Conservation (phyloP, 2,329 filamentous ascomycete species). For the Lasiodiplodia theobromae region DNA sequence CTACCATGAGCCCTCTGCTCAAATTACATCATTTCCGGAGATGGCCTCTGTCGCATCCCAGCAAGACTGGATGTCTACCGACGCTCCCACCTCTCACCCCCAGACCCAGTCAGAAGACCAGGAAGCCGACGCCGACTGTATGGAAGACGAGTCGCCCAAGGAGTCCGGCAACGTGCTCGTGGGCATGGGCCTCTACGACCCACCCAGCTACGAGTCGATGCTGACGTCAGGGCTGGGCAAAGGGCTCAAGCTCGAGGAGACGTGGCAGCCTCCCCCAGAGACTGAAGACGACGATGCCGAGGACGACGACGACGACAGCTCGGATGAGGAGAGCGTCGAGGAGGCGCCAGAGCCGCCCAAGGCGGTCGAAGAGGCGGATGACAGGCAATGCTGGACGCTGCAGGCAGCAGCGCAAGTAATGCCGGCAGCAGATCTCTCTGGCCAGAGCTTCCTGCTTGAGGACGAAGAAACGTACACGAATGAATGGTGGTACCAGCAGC, state of each 20-base stretch:
- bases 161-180: constrained; percentile 73
- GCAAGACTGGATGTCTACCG: neutral
- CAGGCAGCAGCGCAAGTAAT: constrained; percentile 36
- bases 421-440: constrained; percentile 44
- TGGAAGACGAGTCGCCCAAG: constrained; percentile 60
- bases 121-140: constrained; percentile 44
- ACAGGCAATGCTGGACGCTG: constrained; percentile 36
- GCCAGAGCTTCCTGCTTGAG: constrained; percentile 51
- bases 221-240: constrained; percentile 62
- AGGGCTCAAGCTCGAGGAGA: constrained; percentile 81
- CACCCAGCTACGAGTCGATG: constrained; percentile 66
- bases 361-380: constrained; percentile 32
- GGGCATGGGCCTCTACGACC: constrained; percentile 83
- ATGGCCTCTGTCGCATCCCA: constrained; percentile 2
- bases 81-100: constrained; percentile 20
- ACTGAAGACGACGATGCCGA: constrained; percentile 59
- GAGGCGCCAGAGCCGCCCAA: constrained; percentile 34
- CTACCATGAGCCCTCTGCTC: constrained; percentile 13
- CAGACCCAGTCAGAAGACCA: constrained; percentile 50
- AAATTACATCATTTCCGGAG: constrained; percentile 8
- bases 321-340: constrained; percentile 58
- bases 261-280: constrained; percentile 70
- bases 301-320: constrained; percentile 46
- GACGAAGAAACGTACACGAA: constrained; percentile 47
- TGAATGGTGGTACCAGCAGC: constrained; percentile 51